Evolutionary conservation across 2,329 filamentous ascomycete genomes (phyloP), one percentile per base, ranked within the genome.

Genomic region (Xylaria sp.): DNA sequence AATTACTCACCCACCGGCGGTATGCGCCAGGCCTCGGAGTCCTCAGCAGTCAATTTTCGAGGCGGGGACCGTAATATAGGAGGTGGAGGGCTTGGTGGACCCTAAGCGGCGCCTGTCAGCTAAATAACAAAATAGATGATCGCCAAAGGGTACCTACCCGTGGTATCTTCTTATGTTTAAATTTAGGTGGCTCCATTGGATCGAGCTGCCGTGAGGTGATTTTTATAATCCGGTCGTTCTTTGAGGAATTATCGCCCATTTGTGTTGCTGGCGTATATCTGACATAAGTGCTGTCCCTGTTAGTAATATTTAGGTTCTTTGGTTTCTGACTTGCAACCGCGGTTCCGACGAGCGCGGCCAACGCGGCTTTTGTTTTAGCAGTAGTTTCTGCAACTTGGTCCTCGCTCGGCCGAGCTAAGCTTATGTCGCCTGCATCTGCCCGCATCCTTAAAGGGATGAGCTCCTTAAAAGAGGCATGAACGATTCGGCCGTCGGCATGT

Each of bases 101-200:
- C 74, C 93, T 89, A 9, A 19, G 36, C 19, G 9, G 27, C 17
- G 6, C 3, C 30, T 51, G 42, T 68, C 6, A 68, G 65, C 32
- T 19, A 7, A 57, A 17, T 19, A 8, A 32, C 36, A 24, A 34
- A 1, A 1, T 36, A 57, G 2, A 51, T 47, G 17, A 8, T 24
- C 27, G 34, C 3, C 3, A 30, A 24, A 34, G 19, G 53, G 42
- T 17, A 59, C 65, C 17, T 56, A 68, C 65, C n/a, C 68, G 32
- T 1, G 95, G 95, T 66, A 99, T 97, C 83, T 98, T 97, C 85
- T 98, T 98, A 83, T 98, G 93, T 82, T 98, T 98, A 84, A 98
- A 98, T 77, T 98, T 98, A 1, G 96, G 95, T 1, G 96, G 96
- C 78, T 98, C 95, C 91, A 76, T 92, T 0, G 96, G 96, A 81